phyloP scores from a whole-genome alignment of 768 basidiomycete species.

The Tulasnella sp. region DNA sequence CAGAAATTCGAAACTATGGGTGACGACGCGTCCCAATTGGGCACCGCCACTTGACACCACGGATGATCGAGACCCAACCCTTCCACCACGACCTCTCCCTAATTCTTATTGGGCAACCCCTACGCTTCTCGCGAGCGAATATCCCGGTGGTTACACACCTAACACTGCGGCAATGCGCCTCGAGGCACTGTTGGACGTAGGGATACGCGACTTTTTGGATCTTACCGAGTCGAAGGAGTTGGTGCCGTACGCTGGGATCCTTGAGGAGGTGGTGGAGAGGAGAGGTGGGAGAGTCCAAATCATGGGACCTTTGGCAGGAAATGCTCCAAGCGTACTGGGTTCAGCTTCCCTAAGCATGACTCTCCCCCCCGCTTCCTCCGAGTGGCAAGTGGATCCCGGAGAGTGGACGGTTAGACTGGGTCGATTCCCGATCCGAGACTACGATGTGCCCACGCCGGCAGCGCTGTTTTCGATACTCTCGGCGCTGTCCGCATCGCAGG shows the following conservation, averaged over 20 bases:
- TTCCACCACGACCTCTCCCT: slow-evolving; percentile 3
- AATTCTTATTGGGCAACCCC: slow-evolving; percentile 12
- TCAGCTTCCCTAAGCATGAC: neutral
- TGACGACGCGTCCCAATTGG: neutral
- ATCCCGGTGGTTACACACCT: neutral
- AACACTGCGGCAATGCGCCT: neutral
- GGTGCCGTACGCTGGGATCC: neutral
- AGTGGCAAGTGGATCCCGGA: neutral
- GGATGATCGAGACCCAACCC: neutral
- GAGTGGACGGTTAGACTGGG: neutral
- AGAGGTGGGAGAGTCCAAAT: neutral
- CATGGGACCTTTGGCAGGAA: neutral
- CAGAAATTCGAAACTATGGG: slow-evolving; percentile 6
- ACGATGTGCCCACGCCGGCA: neutral
- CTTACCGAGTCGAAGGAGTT: slow-evolving; percentile 6
- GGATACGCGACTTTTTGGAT: slow-evolving; percentile 8
- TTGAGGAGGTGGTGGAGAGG: neutral
- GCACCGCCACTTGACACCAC: neutral
- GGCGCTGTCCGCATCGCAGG: neutral
- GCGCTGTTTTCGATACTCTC: neutral
- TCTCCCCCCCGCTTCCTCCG: neutral
- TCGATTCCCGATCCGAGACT: slow-evolving; percentile 4
- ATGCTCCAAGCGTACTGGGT: neutral
- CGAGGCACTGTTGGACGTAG: neutral
- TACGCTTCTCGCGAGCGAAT: slow-evolving; percentile 8